Conservation (phyloP, 352 stramenopile species). For the Phytophthora pini region DNA sequence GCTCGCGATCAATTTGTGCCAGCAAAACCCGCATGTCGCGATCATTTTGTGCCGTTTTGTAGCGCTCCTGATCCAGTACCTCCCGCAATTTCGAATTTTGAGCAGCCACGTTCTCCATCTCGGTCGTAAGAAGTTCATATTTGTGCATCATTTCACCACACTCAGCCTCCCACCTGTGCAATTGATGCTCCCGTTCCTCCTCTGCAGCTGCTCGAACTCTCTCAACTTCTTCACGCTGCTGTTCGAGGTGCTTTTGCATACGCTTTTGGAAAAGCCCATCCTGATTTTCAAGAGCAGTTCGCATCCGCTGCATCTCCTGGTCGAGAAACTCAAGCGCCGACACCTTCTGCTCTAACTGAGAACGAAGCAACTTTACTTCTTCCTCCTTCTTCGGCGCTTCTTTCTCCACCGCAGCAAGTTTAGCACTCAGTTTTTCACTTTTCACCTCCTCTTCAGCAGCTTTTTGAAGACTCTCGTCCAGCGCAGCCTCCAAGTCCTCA, state of each 20-base stretch:
- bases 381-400: constrained; percentile 28
- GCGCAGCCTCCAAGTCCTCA: constrained; percentile 62
- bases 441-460: constrained; percentile 42
- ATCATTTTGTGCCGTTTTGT: constrained; percentile 58
- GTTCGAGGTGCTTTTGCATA: constrained; percentile 55
- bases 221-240: constrained; percentile 55
- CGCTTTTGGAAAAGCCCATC: constrained; percentile 61
- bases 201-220: constrained; percentile 32
- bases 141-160: constrained; percentile 45
- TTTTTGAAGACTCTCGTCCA: constrained; percentile 68
- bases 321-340: constrained; percentile 71
- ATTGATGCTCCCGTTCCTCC: constrained; percentile 44
- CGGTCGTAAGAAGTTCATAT: constrained; percentile 44
- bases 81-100: constrained; percentile 62
- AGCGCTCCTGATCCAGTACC: constrained; percentile 49
- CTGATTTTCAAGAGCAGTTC: constrained; percentile 55
- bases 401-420: constrained; percentile 30
- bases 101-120: constrained; percentile 52
- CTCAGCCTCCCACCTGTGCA: constrained; percentile 43
- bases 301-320: constrained; percentile 74
- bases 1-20: constrained; percentile 70
- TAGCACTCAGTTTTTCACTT: constrained; percentile 28
- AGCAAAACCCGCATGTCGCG: constrained; percentile 73
- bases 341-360: constrained; percentile 55
- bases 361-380: constrained; percentile 9